Evolutionary conservation across 2,329 filamentous ascomycete genomes (phyloP).

Genomic region (Lasiodiplodia hormozganensis): DNA sequence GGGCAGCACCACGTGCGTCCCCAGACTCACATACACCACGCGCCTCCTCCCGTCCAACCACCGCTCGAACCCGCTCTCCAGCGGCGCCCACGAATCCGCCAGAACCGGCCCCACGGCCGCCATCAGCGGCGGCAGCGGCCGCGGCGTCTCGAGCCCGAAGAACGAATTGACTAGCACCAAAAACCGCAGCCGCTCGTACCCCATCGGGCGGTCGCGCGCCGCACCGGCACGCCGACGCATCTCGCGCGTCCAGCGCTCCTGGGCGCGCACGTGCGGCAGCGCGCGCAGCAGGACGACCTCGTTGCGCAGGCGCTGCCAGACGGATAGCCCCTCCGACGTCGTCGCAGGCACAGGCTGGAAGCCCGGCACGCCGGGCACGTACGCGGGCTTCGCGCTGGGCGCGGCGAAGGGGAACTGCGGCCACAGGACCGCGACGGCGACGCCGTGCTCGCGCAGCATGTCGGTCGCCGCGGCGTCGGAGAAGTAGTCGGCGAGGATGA

Average conservation of each 20-base stretch:
- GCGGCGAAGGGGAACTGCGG: neutral
- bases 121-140: neutral
- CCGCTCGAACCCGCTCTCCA: neutral
- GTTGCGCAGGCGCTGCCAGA: neutral
- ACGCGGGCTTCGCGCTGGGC: neutral
- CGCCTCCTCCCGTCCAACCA: neutral
- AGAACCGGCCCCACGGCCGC: neutral
- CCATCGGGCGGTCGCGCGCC: neutral
- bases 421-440: neutral
- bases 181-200: neutral
- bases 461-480: neutral
- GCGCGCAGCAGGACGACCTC: neutral
- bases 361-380: neutral
- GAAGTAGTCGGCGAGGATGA: neutral
- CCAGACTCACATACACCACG: neutral
- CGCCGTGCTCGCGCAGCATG: neutral
- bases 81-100: neutral
- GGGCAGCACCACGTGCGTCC: neutral
- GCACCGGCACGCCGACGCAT: neutral
- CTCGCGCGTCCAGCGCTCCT: neutral
- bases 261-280: neutral
- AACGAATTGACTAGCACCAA: neutral
- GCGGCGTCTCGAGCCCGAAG: neutral
- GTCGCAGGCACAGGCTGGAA: neutral
- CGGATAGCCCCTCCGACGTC: neutral